Evolutionary conservation across 2,329 filamentous ascomycete species (phyloP).

Genomic region (Epichloe sibirici): DNA sequence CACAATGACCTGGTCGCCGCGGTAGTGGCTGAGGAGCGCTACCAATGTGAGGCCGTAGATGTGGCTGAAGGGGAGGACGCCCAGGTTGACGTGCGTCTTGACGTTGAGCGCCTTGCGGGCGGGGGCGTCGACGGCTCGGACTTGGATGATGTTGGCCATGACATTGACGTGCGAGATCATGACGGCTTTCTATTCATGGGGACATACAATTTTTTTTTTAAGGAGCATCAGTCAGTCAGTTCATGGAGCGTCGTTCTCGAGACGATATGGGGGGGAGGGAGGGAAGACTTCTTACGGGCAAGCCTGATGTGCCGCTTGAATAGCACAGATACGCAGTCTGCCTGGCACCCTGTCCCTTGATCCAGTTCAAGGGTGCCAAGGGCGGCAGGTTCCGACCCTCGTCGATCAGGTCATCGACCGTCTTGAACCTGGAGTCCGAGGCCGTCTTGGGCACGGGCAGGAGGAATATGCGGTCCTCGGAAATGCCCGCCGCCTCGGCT

Average conservation of each 20-base stretch:
- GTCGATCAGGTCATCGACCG: slow-evolving; percentile 51
- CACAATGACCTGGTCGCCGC: slow-evolving; percentile 62
- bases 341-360: slow-evolving; percentile 50
- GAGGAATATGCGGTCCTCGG: slow-evolving; percentile 53
- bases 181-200: slow-evolving; percentile 53
- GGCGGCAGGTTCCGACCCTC: slow-evolving; percentile 43
- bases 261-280: background rate
- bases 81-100: slow-evolving; percentile 39
- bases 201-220: background rate
- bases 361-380: slow-evolving; percentile 46
- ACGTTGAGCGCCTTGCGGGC: slow-evolving; percentile 24
- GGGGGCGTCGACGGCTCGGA: slow-evolving; percentile 31
- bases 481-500: slow-evolving; percentile 49
- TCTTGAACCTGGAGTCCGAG: slow-evolving; percentile 43
- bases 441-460: slow-evolving; percentile 52
- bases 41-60: slow-evolving; percentile 70
- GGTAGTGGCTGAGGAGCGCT: slow-evolving; percentile 50
- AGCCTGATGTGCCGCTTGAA: slow-evolving; percentile 66
- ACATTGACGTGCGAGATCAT: slow-evolving; percentile 74
- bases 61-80: slow-evolving; percentile 68
- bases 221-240: too few relatives aligned
- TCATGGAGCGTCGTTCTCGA: background rate
- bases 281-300: slow-evolving; percentile 42
- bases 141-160: slow-evolving; percentile 62
- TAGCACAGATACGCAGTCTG: slow-evolving; percentile 69